Conservation (phyloP, 1,284 basidiomycete genomes). For the Rhodotorula sp. region DNA sequence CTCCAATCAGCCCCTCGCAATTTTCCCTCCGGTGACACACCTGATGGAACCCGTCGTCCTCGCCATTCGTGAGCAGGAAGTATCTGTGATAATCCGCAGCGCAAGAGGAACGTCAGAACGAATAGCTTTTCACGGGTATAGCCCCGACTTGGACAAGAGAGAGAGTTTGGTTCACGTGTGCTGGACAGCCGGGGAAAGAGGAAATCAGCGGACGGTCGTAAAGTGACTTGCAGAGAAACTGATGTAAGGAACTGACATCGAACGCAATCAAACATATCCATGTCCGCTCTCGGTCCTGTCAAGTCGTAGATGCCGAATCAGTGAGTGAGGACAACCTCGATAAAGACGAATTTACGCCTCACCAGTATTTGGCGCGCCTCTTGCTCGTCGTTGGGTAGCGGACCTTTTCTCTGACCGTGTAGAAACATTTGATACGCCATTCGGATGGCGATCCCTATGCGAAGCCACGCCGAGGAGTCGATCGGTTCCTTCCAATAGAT, state of each 20-base stretch:
- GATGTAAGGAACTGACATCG: not conserved
- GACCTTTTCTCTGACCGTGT: conserved; percentile 10
- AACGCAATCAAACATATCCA: conserved; percentile 18
- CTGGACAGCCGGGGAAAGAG: too few species aligned
- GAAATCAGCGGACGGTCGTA: too few species aligned
- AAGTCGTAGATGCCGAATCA: not conserved
- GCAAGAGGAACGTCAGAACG: too few species aligned
- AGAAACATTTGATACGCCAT: conserved; percentile 28
- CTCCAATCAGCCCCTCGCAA: too few species aligned
- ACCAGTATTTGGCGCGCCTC: conserved; percentile 24
- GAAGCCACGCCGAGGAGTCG: conserved; percentile 29
- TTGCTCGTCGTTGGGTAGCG: conserved; percentile 14
- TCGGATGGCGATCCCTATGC: conserved; percentile 29
- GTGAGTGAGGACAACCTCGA: not conserved
- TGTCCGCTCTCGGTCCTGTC: conserved; percentile 22
- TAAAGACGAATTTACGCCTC: not conserved
- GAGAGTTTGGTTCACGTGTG: too few species aligned
- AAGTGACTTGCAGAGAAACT: too few species aligned
- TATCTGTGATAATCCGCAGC: not conserved
- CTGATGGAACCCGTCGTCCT: conserved; percentile 23
- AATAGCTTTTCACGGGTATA: too few species aligned
- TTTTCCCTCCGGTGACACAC: not conserved
- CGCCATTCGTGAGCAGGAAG: conserved; percentile 15
- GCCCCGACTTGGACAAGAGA: too few species aligned
- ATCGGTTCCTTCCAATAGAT: conserved; percentile 68